Percentiles rank a stretch among this genome's conserved stretches.
Evolutionary conservation across 108 stramenopile species (phyloP).

Genomic region (Aureococcus anophagefferens): DNA sequence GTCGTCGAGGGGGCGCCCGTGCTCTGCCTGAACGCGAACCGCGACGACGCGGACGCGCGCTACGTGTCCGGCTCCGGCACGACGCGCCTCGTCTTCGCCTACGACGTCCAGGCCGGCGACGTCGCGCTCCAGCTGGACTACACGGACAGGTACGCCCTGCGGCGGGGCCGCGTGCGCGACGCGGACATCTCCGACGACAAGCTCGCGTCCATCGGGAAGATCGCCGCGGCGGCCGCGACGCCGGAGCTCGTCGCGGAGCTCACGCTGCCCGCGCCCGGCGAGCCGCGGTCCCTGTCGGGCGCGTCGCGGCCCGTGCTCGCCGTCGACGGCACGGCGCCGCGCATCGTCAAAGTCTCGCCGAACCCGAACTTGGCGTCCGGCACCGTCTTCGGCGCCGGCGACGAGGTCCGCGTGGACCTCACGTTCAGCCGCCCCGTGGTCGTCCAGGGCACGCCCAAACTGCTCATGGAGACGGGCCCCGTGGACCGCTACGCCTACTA

Average conservation of each 20-base stretch:
- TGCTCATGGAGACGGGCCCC: constrained; percentile 40
- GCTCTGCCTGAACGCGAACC: constrained; percentile 40
- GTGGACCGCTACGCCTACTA: constrained; percentile 38
- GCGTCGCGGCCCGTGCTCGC: constrained; percentile 21
- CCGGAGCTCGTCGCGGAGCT: constrained; percentile 33
- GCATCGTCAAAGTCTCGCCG: constrained; percentile 25
- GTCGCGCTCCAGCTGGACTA: constrained; percentile 22
- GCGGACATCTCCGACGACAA: background rate
- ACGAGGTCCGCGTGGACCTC: constrained; percentile 27
- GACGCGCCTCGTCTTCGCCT: constrained; percentile 28
- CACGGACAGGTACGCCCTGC: constrained; percentile 27
- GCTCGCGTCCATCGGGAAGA: background rate
- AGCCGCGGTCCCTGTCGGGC: constrained; percentile 30
- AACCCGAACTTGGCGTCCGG: constrained; percentile 16
- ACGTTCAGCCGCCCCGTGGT: constrained; percentile 40
- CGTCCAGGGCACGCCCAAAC: constrained; percentile 36
- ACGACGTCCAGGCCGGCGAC: constrained; percentile 32
- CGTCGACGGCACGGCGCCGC: constrained; percentile 41
- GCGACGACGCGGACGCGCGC: constrained; percentile 17
- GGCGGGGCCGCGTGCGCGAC: constrained; percentile 1
- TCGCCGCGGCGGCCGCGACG: constrained; percentile 29
- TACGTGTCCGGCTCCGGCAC: constrained; percentile 34
- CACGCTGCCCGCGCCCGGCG: constrained; percentile 29
- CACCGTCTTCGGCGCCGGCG: constrained; percentile 22
- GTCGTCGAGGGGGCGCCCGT: constrained; percentile 38